A percentile compares a stretch with the other conserved stretches of the same genome.
phyloP scores from a whole-genome alignment of 768 basidiomycete species.

The Lactarius pseudohatsudake region DNA sequence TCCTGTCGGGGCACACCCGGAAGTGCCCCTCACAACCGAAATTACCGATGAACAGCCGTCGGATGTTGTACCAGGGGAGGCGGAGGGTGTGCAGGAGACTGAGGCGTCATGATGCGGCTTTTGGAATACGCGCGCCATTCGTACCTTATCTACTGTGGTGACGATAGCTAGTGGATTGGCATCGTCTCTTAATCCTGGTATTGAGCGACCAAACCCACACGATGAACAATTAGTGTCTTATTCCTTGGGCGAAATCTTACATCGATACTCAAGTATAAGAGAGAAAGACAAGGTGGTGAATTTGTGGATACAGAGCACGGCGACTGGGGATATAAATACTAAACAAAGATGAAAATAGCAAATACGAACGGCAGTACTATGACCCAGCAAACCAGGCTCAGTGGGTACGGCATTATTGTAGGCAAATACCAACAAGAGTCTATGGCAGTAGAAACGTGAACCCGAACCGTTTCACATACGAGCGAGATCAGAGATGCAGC shows the following conservation, averaged over 20 bases:
- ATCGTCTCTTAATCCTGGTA: slow-evolving; percentile 9
- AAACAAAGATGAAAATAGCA: slow-evolving; percentile 39
- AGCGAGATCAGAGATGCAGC: slow-evolving; percentile 34
- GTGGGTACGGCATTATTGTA: slow-evolving; percentile 23
- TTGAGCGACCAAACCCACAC: neutral
- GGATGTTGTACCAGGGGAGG: slow-evolving; percentile 45
- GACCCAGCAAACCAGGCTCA: slow-evolving; percentile 22
- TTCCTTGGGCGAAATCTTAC: slow-evolving; percentile 4
- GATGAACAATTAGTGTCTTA: slow-evolving; percentile 4
- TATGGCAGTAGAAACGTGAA: slow-evolving; percentile 16
- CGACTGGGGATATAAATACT: slow-evolving; percentile 35
- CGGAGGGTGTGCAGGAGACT: slow-evolving; percentile 43
- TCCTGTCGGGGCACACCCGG: slow-evolving; percentile 44
- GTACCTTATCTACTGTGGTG: slow-evolving; percentile 13
- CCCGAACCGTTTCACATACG: slow-evolving; percentile 12
- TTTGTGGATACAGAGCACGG: slow-evolving; percentile 39
- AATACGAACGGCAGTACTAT: slow-evolving; percentile 37
- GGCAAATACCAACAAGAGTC: slow-evolving; percentile 27
- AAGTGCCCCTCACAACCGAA: slow-evolving; percentile 46
- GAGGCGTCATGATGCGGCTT: slow-evolving; percentile 24
- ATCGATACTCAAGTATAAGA: slow-evolving; percentile 10
- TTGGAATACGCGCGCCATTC: slow-evolving; percentile 11
- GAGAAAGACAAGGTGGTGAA: slow-evolving; percentile 30
- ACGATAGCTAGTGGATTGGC: neutral
- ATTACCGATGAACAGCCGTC: slow-evolving; percentile 38